Evolutionary conservation across 2,329 filamentous ascomycete species (phyloP).

Genomic region (Aspergillus niger): DNA sequence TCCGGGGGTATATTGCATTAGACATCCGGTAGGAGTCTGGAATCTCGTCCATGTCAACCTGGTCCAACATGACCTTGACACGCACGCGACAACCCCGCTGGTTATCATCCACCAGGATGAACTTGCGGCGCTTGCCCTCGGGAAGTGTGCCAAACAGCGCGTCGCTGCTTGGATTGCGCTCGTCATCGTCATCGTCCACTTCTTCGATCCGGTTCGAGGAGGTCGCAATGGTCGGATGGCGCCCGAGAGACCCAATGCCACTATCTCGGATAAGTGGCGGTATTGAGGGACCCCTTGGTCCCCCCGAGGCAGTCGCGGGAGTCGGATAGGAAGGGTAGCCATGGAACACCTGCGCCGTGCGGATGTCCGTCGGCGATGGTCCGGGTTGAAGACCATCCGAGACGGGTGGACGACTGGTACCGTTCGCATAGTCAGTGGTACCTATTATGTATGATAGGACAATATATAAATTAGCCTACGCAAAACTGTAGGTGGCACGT

Average conservation of each 20-base stretch:
- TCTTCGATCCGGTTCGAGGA: slow-evolving; percentile 32
- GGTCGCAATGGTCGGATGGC: slow-evolving; percentile 37
- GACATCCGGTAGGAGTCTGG: slow-evolving; percentile 91
- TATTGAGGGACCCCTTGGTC: slow-evolving; percentile 61
- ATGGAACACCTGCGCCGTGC: slow-evolving; percentile 73
- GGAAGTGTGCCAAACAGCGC: slow-evolving; percentile 85
- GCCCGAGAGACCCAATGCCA: slow-evolving; percentile 49
- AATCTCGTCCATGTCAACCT: slow-evolving; percentile 92
- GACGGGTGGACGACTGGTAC: slow-evolving; percentile 65
- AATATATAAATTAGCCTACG: slow-evolving; percentile 46
- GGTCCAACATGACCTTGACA: slow-evolving; percentile 89
- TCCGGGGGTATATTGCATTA: slow-evolving; percentile 86
- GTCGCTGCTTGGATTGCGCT: slow-evolving; percentile 50
- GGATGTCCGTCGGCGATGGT: slow-evolving; percentile 65
- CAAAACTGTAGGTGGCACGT: slow-evolving; percentile 30
- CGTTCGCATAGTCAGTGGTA: slow-evolving; percentile 41
- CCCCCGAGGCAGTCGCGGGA: slow-evolving; percentile 53
- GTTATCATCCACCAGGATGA: slow-evolving; percentile 90
- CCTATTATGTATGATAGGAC: slow-evolving; percentile 33
- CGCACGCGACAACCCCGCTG: slow-evolving; percentile 78
- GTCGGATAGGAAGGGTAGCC: slow-evolving; percentile 68
- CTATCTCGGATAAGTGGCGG: slow-evolving; percentile 62
- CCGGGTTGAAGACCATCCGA: slow-evolving; percentile 54
- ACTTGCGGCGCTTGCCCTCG: slow-evolving; percentile 89
- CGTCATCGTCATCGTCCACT: slow-evolving; percentile 25